Base-by-base conservation (phyloP, 2,329 filamentous ascomycete species). In the Aaosphaeria pasadenensis region DNA sequence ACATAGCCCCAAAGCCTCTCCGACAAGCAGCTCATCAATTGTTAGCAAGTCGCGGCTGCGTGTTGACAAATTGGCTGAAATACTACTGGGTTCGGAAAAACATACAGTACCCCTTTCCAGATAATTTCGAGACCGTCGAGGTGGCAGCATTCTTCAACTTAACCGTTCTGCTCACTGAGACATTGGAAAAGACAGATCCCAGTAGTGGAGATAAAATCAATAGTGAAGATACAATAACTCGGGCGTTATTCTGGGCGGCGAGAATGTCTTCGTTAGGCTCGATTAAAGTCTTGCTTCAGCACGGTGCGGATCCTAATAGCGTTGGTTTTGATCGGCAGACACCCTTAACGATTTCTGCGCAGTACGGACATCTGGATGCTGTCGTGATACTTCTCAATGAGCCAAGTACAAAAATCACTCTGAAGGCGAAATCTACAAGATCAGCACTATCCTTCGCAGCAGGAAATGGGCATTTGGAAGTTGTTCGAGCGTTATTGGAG, bases 361-460 rank as follows among this genome's bases (percentile, higher is more conserved):
- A 64, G 30, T 53, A 65, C 41, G 62, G 63, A 1, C 60, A 62
- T 50, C 40, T 63, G 5, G 50, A 57, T 31, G 62, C 62, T 28
- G 60, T 67, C 1, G 36, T 50, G 2, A 42, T 47, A 11, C 56
- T 72, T 11, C 45, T 71, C 5, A 47, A 42, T 17, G 59, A 66
- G 13, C 29, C 55, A 7, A 47, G 57, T 39, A 63, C 54, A 24
- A 54, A 59, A 38, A 43, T 62, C 32, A 65, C 52, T 51, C 39
- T 44, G 1, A 33, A 35, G 45, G 58, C 54, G 4, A 55, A 48
- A 40, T 50, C 49, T 6, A 63, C 62, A 11, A 52, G 67, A 38
- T 67, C 56, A 28, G 63, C 68, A 3, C 54, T 72, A 2, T 70
- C 65, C 4, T 64, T 67, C 47, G 67, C 69, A 45, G 63, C 63